These are phyloP conservation scores for Phytophthora cajani DNA, from an alignment of 352 stramenopile genomes.

Conservation along the genomic window DNA sequence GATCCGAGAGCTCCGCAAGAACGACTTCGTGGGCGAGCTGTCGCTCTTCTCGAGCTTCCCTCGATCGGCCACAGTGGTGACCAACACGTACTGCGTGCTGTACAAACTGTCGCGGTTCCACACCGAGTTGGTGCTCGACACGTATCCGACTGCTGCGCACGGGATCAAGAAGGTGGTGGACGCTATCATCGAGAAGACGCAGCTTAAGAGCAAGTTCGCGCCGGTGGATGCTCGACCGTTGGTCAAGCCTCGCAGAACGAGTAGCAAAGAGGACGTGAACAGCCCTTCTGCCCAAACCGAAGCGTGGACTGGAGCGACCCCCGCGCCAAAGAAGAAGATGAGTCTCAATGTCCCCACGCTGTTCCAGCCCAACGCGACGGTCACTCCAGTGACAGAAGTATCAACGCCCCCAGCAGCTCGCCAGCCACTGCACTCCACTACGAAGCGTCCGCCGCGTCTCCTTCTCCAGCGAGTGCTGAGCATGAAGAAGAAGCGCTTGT, in stretches of 20 bases:
- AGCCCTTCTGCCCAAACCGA: background rate
- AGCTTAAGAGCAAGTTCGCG: conserved; percentile 27
- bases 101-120: conserved; percentile 70
- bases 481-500: conserved; percentile 18
- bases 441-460: conserved; percentile 20
- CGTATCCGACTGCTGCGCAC: conserved; percentile 37
- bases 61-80: conserved; percentile 60
- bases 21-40: conserved; percentile 71
- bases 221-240: conserved; percentile 1
- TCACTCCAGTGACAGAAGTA: background rate
- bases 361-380: background rate
- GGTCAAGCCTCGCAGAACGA: conserved; percentile 4
- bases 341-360: background rate
- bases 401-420: background rate
- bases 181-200: conserved; percentile 42
- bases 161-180: conserved; percentile 42
- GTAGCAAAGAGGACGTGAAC: background rate
- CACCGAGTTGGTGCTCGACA: conserved; percentile 50
- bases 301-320: background rate
- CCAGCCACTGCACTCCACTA: background rate
- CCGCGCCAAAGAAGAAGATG: conserved; percentile 1
- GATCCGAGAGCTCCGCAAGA: conserved; percentile 73
- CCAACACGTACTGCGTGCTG: conserved; percentile 66
- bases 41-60: conserved; percentile 65
- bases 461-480: conserved; percentile 37